Conservation (phyloP, 768 basidiomycete species). For the Cyathus striatus region DNA sequence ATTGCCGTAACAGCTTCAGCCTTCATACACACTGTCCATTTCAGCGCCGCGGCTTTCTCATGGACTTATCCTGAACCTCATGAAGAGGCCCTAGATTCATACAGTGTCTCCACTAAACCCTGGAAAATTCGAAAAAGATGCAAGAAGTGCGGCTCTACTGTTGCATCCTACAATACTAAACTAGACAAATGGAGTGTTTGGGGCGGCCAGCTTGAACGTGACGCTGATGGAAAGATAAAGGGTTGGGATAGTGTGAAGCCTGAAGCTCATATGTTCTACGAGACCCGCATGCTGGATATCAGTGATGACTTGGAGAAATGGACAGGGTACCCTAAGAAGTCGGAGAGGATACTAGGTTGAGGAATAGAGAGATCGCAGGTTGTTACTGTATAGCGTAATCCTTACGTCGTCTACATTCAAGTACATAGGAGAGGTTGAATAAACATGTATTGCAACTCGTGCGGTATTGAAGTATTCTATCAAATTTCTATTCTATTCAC, state of each 20-base stretch:
- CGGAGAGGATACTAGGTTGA: constrained; percentile 22
- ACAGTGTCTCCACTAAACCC: constrained; percentile 41
- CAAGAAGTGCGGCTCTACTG: constrained; percentile 49
- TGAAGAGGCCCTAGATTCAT: constrained; percentile 35
- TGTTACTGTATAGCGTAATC: too few species aligned
- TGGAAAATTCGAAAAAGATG: constrained; percentile 64
- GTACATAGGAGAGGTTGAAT: too few species aligned
- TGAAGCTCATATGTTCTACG: constrained; percentile 64
- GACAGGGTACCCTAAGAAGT: constrained; percentile 56
- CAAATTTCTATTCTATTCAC: too few species aligned
- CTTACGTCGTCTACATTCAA: constrained; percentile 6
- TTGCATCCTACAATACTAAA: constrained; percentile 49
- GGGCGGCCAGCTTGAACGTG: constrained; percentile 52
- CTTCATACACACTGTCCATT: constrained; percentile 60
- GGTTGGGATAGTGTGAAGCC: constrained; percentile 54
- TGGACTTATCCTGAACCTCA: constrained; percentile 45
- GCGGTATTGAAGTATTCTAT: too few species aligned
- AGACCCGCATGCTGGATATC: constrained; percentile 53
- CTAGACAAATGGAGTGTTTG: constrained; percentile 50
- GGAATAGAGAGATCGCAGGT: too few species aligned
- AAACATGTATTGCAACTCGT: too few species aligned
- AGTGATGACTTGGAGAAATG: constrained; percentile 56
- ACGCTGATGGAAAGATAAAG: constrained; percentile 42
- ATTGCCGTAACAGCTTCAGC: constrained; percentile 46
- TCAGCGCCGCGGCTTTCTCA: constrained; percentile 39